Percentiles rank a stretch among this genome's conserved stretches.
Conservation (phyloP, 441 rosid species). For the Adansonia grandidieri region DNA sequence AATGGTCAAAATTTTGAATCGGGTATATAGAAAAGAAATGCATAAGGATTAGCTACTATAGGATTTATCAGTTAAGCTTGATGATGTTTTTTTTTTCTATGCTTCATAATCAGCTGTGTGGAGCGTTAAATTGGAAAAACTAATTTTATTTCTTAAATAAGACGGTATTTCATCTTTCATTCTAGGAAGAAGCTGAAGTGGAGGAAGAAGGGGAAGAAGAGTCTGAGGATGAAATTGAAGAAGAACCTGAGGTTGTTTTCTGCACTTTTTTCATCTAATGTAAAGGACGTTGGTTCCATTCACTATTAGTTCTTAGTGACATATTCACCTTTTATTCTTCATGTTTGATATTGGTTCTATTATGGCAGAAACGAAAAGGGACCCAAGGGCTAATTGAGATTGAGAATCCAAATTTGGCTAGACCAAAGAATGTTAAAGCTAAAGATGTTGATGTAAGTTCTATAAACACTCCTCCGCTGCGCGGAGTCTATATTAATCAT, state of each 20-base stretch:
- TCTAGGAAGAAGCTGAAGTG: slow-evolving; percentile 68
- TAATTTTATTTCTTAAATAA: not conserved
- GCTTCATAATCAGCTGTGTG: not conserved
- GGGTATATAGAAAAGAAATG: not conserved
- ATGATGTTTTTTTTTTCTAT: not conserved
- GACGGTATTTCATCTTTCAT: not conserved
- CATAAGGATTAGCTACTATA: not conserved
- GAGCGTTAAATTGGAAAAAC: not conserved
- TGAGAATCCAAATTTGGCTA: slow-evolving; percentile 83
- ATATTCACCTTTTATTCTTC: slow-evolving; percentile 23
- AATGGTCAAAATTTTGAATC: not conserved
- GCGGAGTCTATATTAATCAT: not conserved
- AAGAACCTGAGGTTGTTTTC: slow-evolving; percentile 58
- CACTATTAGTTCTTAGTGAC: not conserved
- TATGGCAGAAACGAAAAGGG: slow-evolving; percentile 76
- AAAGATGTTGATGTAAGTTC: slow-evolving; percentile 81
- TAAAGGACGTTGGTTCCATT: not conserved
- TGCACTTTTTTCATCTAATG: not conserved
- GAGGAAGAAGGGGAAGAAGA: slow-evolving; percentile 42
- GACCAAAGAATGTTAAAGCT: slow-evolving; percentile 77
- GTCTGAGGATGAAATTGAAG: slow-evolving; percentile 65
- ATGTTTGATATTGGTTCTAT: not conserved
- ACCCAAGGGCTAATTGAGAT: slow-evolving; percentile 77
- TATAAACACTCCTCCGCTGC: slow-evolving; percentile 11
- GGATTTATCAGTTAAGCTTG: not conserved